Conservation (phyloP, 768 basidiomycete genomes). For the Rubroboletus pulcherrimus region DNA sequence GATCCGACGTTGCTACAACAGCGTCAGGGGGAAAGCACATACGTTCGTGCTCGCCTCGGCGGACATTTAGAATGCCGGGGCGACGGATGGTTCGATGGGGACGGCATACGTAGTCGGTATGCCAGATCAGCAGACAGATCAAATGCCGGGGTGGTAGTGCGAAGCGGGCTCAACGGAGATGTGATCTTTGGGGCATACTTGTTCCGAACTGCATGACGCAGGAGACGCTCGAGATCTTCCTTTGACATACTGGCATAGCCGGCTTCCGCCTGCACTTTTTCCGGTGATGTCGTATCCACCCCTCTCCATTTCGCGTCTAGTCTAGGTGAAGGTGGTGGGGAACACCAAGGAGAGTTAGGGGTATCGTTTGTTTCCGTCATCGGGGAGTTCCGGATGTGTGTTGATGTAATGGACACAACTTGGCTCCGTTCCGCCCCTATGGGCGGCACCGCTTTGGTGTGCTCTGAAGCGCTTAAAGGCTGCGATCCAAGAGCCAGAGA, state of each 20-base stretch:
- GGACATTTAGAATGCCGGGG: constrained; percentile 18
- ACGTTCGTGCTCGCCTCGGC: constrained; percentile 25
- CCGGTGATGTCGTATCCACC: not conserved
- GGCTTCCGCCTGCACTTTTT: not conserved
- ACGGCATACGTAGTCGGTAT: constrained; percentile 22
- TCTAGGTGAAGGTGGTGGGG: constrained; percentile 6
- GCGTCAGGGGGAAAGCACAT: constrained; percentile 7
- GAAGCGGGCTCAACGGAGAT: constrained; percentile 33
- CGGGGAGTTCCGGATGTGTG: constrained; percentile 3
- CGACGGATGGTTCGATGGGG: constrained; percentile 18
- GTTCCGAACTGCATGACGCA: constrained; percentile 24
- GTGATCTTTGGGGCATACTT: constrained; percentile 26
- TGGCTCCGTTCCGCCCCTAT: constrained; percentile 32
- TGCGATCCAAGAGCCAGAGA: constrained; percentile 27
- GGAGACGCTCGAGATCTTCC: constrained; percentile 23
- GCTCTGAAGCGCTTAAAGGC: constrained; percentile 21
- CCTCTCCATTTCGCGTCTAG: constrained; percentile 5
- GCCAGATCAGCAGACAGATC: constrained; percentile 16
- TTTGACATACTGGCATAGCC: constrained; percentile 4
- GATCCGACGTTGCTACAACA: not conserved
- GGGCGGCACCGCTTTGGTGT: constrained; percentile 20
- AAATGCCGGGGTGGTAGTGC: constrained; percentile 7
- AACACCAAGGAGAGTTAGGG: constrained; percentile 5
- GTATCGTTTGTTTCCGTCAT: not conserved
- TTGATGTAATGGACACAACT: constrained; percentile 17